Evolutionary conservation across 768 basidiomycete species (phyloP), one percentile per base, ranked within the genome.

Genomic region (Sporobolomyces phaffii): DNA sequence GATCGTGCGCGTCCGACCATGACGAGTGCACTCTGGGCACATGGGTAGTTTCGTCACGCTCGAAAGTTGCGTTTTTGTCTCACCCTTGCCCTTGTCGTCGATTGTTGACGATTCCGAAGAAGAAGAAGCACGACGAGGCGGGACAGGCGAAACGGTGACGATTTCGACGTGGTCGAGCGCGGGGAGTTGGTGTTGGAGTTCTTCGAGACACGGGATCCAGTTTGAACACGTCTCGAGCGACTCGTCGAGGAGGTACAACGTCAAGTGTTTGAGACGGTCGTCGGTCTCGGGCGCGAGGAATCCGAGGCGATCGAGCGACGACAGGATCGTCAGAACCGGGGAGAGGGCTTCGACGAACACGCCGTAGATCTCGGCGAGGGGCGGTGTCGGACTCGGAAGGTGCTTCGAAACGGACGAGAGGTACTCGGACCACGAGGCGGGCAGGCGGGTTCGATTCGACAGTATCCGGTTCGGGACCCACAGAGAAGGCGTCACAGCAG

Each of bases 301-400:
- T 18, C n/a, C 41, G 45, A 54, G 31, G 1, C n/a, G 36, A 2
- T 45, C 22, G 22, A 66, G 60, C 13, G 66, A 44, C 33, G 61
- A n/a, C 38, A 63, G 62, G 20, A 60, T 20, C n/a, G 67, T 63
- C 22, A 68, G 29, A 28, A 59, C 58, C 10, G 67, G 61, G 3
- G 57, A 53, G 62, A 68, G 67, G 28, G 50, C 26, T n/a, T 60
- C 57, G n/a, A 63, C n/a, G 44, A 51, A 63, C 34, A 56, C 28
- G 26, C 56, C 57, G 51, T 53, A 54, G 50, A 68, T 36, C 15
- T 68, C 47, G 28, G 62, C 67, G 18, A 50, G n/a, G 17, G 66
- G 24, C 9, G 61, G 54, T 24, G 26, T 36, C 11, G 66, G 56
- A 6, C 50, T 40, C 34, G 51, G 53, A 18, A 40, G 45, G 7